These are phyloP conservation scores for Penicillium thymicola DNA, from an alignment of 2,329 filamentous ascomycete species.

Conservation along the genomic window DNA sequence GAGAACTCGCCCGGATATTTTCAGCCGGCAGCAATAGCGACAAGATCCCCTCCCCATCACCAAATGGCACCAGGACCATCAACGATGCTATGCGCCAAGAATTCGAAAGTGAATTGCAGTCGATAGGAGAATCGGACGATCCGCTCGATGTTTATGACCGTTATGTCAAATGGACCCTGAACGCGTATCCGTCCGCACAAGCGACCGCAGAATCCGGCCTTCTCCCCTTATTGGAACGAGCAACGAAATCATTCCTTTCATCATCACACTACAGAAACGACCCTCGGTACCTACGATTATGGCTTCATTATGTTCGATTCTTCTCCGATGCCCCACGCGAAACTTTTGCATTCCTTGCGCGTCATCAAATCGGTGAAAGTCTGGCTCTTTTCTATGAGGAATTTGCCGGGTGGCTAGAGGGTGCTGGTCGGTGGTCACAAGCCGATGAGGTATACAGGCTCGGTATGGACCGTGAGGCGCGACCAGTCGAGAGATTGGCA, in stretches of 20 bases:
- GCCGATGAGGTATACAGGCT: conserved; percentile 91
- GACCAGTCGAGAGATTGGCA: conserved; percentile 73
- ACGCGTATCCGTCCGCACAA: conserved; percentile 91
- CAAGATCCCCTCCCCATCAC: conserved; percentile 60
- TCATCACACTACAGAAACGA: conserved; percentile 91
- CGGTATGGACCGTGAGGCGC: conserved; percentile 83
- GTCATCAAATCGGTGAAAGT: conserved; percentile 80
- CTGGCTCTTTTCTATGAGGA: conserved; percentile 96
- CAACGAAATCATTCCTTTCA: conserved; percentile 84
- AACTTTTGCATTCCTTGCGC: conserved; percentile 84
- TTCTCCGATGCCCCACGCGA: conserved; percentile 93
- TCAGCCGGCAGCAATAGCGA: conserved; percentile 47
- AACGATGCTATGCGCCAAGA: conserved; percentile 77
- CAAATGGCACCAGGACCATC: conserved; percentile 69
- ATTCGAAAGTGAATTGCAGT: conserved; percentile 78
- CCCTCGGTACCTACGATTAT: conserved; percentile 85
- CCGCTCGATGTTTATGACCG: conserved; percentile 93
- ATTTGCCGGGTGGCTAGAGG: conserved; percentile 89
- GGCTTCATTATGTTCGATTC: conserved; percentile 89
- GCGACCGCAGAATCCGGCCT: conserved; percentile 89
- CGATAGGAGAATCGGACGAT: conserved; percentile 83
- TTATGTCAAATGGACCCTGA: conserved; percentile 94
- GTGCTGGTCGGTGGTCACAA: conserved; percentile 77
- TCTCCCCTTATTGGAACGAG: conserved; percentile 82
- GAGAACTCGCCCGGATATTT: conserved; percentile 76